Evolutionary conservation across 257 asterid genomes (phyloP).

Genomic region (Solanum rostratum): DNA sequence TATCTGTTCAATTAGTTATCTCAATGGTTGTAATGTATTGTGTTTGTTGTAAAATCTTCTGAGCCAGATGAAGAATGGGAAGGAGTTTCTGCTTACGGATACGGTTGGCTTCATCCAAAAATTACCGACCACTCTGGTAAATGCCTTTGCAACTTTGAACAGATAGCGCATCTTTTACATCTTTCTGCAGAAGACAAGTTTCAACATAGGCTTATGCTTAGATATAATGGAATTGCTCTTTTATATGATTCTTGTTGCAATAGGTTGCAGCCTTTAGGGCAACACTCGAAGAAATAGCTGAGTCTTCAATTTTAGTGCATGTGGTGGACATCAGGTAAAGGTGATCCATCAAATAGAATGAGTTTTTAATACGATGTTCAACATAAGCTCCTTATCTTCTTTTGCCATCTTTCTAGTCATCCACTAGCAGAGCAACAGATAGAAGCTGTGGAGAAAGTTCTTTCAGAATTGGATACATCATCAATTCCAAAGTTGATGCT

Average conservation of each 20-base stretch:
- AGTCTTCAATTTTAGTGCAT: slow-evolving; percentile 89
- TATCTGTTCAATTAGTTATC: neutral
- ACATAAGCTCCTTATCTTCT: slow-evolving; percentile 20
- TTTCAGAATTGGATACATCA: slow-evolving; percentile 63
- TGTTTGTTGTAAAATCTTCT: slow-evolving; percentile 7
- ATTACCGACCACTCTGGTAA: slow-evolving; percentile 87
- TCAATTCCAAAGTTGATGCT: slow-evolving; percentile 75
- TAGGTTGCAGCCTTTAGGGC: slow-evolving; percentile 99
- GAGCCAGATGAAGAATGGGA: slow-evolving; percentile 71
- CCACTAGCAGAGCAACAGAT: slow-evolving; percentile 88
- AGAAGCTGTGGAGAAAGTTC: slow-evolving; percentile 92
- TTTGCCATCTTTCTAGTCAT: slow-evolving; percentile 52
- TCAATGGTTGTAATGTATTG: neutral
- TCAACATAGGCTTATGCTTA: neutral
- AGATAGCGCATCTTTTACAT: neutral
- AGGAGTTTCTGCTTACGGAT: slow-evolving; percentile 91
- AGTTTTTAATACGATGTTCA: neutral
- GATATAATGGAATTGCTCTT: neutral
- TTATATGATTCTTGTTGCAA: slow-evolving; percentile 8
- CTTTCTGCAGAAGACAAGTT: neutral
- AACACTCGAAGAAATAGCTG: slow-evolving; percentile 86
- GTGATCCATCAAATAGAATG: neutral
- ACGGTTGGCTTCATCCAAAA: slow-evolving; percentile 97
- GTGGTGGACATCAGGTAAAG: slow-evolving; percentile 90
- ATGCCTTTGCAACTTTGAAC: neutral